A percentile compares a stretch with the other conserved stretches of the same genome.
phyloP scores from a whole-genome alignment of 805 yeast genomes.

The Candida cerambycidarum region DNA sequence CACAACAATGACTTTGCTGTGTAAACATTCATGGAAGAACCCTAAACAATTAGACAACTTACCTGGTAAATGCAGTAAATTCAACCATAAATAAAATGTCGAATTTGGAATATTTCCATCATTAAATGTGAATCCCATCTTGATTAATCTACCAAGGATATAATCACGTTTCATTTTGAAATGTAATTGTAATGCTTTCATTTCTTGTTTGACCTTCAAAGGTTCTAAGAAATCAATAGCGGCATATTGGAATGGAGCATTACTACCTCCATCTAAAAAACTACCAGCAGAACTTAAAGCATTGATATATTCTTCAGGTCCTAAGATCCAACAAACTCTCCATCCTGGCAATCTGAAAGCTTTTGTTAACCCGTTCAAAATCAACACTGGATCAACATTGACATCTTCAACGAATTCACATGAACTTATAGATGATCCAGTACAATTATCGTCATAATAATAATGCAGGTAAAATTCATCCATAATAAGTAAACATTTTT shows the following conservation, averaged over 20 bases:
- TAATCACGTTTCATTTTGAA: constrained; percentile 59
- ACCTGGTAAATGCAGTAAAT: constrained; percentile 53
- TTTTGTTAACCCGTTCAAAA: constrained; percentile 60
- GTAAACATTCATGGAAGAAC: constrained; percentile 62
- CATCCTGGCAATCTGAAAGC: constrained; percentile 64
- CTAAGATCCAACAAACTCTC: constrained; percentile 64
- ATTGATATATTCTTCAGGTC: constrained; percentile 58
- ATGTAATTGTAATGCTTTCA: constrained; percentile 57
- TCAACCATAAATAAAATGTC: constrained; percentile 61
- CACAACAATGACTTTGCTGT: constrained; percentile 58
- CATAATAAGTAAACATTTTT: constrained; percentile 56
- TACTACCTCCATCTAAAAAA: constrained; percentile 59
- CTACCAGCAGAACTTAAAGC: constrained; percentile 61
- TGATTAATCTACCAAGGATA: constrained; percentile 45
- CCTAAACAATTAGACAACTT: constrained; percentile 59
- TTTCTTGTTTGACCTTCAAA: constrained; percentile 48
- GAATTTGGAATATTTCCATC: constrained; percentile 49
- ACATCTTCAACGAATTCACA: constrained; percentile 55
- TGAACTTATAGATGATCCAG: constrained; percentile 51
- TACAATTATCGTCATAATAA: constrained; percentile 53
- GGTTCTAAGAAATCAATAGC: constrained; percentile 57
- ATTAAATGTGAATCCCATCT: constrained; percentile 55
- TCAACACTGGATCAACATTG: constrained; percentile 56
- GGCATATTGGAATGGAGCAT: constrained; percentile 61
- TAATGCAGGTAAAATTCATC: constrained; percentile 63